Evolutionary conservation across 305 asterid genomes (phyloP), one percentile per base, ranked within the genome.

Genomic region (Fraxinus latifolia): DNA sequence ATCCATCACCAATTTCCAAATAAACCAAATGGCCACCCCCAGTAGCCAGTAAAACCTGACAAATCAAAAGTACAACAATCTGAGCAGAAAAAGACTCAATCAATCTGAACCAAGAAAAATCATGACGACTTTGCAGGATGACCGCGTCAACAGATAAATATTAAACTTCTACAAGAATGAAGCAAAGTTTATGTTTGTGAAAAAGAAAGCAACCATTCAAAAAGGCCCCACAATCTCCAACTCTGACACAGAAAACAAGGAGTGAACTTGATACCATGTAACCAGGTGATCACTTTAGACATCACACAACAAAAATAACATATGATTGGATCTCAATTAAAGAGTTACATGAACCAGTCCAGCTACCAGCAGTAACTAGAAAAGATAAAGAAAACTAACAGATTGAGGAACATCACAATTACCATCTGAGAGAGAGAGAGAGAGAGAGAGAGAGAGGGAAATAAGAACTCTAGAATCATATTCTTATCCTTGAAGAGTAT

Each of bases 1-100:
- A 84, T 77, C 98, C 96, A 81, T 95, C 95, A 58, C 97, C 97
- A 84, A 95, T 93, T 90, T 93, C 97, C 31, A 95, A 90, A 83
- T 93, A 95, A 60, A 93, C 94, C 89, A 95, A 89, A 86, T 91
- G 93, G 80, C 97, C 98, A 83, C 97, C 97, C 17, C 97, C 97
- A 73, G 94, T 91, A 81, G 97, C 98, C 90, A 94, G 84, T 75
- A 92, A 87, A 83, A 94, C 96, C 98, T 94, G 90, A 80, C 72
- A 84, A 80, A 36, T 53, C 23, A 79, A 53, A 58, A 19, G 68
- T 19, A 17, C 68, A 58, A 58, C 27, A 58, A 19, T 58, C 68
- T 58, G 12, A 58, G 82, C 77, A 29, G 58, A 81, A 81, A 79
- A 34, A 36, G 77, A 27, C 80, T 36, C 78, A 33, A 37, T 27